Percentiles rank a stretch among this genome's conserved stretches.
phyloP scores from a whole-genome alignment of 345 rosid species.

The Mangifera indica region DNA sequence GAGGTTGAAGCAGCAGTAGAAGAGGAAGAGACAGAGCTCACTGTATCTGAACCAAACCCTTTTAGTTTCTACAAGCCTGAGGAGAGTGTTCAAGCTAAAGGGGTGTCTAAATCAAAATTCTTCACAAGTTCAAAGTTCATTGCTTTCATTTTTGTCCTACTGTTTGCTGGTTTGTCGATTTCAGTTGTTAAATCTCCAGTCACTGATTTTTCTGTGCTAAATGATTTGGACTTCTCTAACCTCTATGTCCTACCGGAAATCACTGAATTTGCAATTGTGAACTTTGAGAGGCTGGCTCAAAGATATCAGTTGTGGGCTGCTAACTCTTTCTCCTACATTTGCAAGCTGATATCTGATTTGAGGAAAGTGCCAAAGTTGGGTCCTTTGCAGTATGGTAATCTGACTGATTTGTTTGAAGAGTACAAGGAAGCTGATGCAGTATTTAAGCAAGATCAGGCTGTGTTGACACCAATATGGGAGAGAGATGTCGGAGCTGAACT shows the following conservation, averaged over 20 bases:
- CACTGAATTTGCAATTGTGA: slow-evolving; percentile 33
- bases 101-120: slow-evolving; percentile 34
- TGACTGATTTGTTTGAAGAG: slow-evolving; percentile 47
- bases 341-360: slow-evolving; percentile 34
- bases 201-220: slow-evolving; percentile 25
- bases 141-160: slow-evolving; percentile 41
- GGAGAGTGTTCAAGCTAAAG: slow-evolving; percentile 28
- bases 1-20: slow-evolving; percentile 20
- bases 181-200: slow-evolving; percentile 35
- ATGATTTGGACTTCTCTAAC: slow-evolving; percentile 29
- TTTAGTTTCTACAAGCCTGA: slow-evolving; percentile 3
- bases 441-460: slow-evolving; percentile 4
- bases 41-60: slow-evolving; percentile 24
- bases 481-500: slow-evolving; percentile 5
- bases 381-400: slow-evolving; percentile 47
- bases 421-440: slow-evolving; percentile 10
- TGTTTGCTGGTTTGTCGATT: slow-evolving; percentile 32
- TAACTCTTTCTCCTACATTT: slow-evolving; percentile 32
- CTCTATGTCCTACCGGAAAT: slow-evolving; percentile 42
- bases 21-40: slow-evolving; percentile 34
- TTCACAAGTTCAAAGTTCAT: slow-evolving; percentile 37
- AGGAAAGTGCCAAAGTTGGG: slow-evolving; percentile 27
- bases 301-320: slow-evolving; percentile 40
- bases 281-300: slow-evolving; percentile 31
- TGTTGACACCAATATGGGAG: slow-evolving; percentile 19